phyloP scores from a whole-genome alignment of 805 yeast genomes.

The Isabelozyma heimii region DNA sequence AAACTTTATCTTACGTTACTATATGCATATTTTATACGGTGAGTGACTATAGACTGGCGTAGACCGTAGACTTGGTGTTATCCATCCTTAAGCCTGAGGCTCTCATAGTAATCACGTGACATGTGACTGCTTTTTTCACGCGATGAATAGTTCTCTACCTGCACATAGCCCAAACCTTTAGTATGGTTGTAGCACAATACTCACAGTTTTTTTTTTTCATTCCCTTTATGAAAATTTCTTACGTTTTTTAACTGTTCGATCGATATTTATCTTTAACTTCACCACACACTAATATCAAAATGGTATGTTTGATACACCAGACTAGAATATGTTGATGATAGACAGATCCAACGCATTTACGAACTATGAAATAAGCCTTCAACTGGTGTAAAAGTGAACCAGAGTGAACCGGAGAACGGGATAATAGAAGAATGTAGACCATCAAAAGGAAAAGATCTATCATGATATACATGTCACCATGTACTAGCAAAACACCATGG shows the following conservation, averaged over 20 bases:
- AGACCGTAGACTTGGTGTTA: too few relatives aligned
- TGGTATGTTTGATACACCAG: background rate
- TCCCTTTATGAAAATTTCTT: background rate
- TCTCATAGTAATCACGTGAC: constrained; percentile 1
- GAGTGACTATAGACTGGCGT: too few relatives aligned
- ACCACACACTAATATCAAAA: background rate
- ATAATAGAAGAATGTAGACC: background rate
- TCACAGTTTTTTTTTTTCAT: background rate
- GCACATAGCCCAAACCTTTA: background rate
- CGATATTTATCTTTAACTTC: background rate
- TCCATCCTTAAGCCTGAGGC: too few relatives aligned
- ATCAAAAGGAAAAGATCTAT: background rate
- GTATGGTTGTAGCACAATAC: background rate
- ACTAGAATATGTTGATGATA: background rate
- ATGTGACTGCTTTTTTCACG: constrained; percentile 4
- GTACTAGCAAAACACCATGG: background rate
- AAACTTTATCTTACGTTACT: too few relatives aligned
- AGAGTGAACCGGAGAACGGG: background rate
- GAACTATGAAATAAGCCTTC: too few relatives aligned
- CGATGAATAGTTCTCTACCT: background rate
- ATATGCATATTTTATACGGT: too few relatives aligned
- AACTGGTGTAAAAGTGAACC: background rate
- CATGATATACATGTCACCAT: background rate
- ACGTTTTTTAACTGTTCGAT: constrained; percentile 1
- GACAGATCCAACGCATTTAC: too few relatives aligned